These are phyloP conservation scores for Prunus salicina DNA, from an alignment of 306 rosid species.

Conservation along the genomic window DNA sequence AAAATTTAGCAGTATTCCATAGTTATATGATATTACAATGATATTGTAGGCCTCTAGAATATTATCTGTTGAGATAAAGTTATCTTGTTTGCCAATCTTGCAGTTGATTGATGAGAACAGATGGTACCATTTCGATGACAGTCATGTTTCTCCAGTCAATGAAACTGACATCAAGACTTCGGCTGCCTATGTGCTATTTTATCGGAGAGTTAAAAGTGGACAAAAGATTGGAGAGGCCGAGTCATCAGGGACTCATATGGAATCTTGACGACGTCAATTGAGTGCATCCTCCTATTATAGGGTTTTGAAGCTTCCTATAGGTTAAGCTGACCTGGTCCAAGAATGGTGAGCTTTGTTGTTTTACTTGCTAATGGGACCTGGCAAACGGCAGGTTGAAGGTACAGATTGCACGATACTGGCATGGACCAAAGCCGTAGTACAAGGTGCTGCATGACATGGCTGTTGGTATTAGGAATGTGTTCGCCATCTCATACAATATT, in stretches of 20 bases:
- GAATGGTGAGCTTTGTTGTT: background rate
- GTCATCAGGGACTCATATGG: slow-evolving; percentile 38
- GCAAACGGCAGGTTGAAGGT: background rate
- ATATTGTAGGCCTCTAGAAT: too few species aligned
- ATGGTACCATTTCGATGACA: slow-evolving; percentile 97
- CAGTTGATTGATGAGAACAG: slow-evolving; percentile 90
- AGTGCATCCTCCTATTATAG: slow-evolving; percentile 13
- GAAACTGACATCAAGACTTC: slow-evolving; percentile 84
- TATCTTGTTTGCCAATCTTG: slow-evolving; percentile 13
- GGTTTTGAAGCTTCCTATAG: slow-evolving; percentile 18
- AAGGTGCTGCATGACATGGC: background rate
- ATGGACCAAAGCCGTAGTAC: background rate
- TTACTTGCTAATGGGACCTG: background rate
- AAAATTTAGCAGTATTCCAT: background rate
- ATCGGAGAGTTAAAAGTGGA: slow-evolving; percentile 61
- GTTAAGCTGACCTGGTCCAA: slow-evolving; percentile 23
- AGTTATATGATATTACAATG: background rate
- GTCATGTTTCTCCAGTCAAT: slow-evolving; percentile 63
- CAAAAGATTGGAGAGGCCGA: slow-evolving; percentile 34
- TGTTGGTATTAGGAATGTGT: background rate
- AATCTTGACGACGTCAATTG: slow-evolving; percentile 25
- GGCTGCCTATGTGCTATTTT: slow-evolving; percentile 89
- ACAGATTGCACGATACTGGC: background rate
- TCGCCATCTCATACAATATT: background rate
- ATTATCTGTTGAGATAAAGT: slow-evolving; percentile 3